Conservation (phyloP, 2,329 filamentous ascomycete species). For the Aspergillus pseudoterreus region DNA sequence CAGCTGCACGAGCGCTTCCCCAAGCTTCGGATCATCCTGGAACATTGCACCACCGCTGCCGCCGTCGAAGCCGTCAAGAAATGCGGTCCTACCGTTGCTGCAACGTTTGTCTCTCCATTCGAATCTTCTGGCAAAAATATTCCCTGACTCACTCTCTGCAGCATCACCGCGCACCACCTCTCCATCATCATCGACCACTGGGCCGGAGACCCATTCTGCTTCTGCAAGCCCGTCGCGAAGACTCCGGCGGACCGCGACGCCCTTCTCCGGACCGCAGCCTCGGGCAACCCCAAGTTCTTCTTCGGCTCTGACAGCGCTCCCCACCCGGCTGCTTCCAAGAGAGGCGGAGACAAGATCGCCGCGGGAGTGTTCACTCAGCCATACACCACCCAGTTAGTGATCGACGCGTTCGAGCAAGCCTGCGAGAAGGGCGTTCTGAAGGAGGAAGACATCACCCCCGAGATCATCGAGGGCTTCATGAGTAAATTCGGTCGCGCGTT, state of each 20-base stretch:
- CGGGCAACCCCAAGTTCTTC: slow-evolving; percentile 60
- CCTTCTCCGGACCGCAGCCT: slow-evolving; percentile 59
- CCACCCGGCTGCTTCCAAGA: slow-evolving; percentile 55
- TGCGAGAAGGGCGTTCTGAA: slow-evolving; percentile 51
- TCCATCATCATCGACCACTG: slow-evolving; percentile 76
- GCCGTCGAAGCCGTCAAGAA: slow-evolving; percentile 73
- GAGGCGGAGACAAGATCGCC: slow-evolving; percentile 48
- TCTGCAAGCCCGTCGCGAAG: slow-evolving; percentile 74
- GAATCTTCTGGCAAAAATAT: neutral
- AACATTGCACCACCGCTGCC: slow-evolving; percentile 84
- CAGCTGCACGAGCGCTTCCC: slow-evolving; percentile 74
- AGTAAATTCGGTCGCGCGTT: slow-evolving; percentile 55
- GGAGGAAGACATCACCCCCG: slow-evolving; percentile 52
- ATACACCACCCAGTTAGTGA: slow-evolving; percentile 55
- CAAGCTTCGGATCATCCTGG: slow-evolving; percentile 53
- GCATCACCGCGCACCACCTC: slow-evolving; percentile 84
- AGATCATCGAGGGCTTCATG: slow-evolving; percentile 57
- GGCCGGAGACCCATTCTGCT: slow-evolving; percentile 69
- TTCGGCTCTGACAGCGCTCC: slow-evolving; percentile 72
- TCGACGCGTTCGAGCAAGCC: slow-evolving; percentile 57
- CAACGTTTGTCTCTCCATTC: slow-evolving; percentile 19
- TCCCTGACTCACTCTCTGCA: slow-evolving; percentile 35
- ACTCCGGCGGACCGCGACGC: slow-evolving; percentile 69
- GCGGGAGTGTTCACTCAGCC: slow-evolving; percentile 63
- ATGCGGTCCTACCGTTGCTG: slow-evolving; percentile 72